Conservation (phyloP, 2,329 filamentous ascomycete genomes). For the Colletotrichum brevisporum region DNA sequence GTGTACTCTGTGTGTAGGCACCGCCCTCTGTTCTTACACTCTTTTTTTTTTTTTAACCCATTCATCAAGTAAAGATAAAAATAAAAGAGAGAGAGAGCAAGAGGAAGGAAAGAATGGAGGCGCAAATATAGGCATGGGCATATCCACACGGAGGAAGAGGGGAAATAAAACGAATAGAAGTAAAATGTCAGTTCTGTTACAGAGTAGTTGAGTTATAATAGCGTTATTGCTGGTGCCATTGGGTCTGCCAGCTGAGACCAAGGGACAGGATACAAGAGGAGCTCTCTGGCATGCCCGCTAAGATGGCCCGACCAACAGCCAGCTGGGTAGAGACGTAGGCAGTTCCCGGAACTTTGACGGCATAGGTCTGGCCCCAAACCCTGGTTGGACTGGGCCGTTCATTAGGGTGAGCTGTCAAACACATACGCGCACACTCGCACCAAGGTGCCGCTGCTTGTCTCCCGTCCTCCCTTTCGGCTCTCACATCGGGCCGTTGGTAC, state of each 20-base stretch:
- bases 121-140: neutral
- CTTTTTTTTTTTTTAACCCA: too few species aligned
- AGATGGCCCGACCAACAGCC: constrained; percentile 8
- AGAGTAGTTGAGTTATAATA: neutral
- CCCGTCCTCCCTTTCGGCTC: neutral
- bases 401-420: constrained; percentile 3
- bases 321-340: neutral
- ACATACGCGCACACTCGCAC: neutral
- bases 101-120: neutral
- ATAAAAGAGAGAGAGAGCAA: too few species aligned
- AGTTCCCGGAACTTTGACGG: constrained; percentile 20
- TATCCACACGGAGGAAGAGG: neutral
- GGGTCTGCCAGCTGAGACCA: neutral
- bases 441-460: neutral
- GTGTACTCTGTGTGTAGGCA: neutral
- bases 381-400: neutral
- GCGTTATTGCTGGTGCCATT: neutral
- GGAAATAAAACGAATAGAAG: neutral
- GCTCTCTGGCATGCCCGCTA: neutral
- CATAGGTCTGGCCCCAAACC: constrained; percentile 25
- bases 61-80: too few species aligned
- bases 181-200: neutral
- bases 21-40: too few species aligned
- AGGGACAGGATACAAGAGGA: too few species aligned
- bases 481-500: neutral